phyloP scores from a whole-genome alignment of 768 basidiomycete species.

The Holtermanniella nyarrowii region DNA sequence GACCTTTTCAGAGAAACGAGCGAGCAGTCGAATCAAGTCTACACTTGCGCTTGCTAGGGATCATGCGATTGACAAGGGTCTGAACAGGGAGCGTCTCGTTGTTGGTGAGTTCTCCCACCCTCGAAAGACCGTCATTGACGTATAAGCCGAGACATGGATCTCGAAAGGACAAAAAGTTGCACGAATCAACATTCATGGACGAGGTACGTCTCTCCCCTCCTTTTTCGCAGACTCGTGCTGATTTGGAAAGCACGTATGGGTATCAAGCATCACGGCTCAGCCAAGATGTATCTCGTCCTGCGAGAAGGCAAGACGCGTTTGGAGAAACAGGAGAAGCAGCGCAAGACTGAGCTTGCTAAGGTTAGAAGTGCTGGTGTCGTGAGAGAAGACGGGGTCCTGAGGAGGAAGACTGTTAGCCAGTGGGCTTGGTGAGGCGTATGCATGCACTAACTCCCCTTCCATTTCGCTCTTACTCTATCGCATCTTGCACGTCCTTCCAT shows the following conservation, averaged over 20 bases:
- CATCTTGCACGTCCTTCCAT: too few species aligned
- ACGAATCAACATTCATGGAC: not conserved
- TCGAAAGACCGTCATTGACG: not conserved
- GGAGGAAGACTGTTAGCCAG: slow-evolving; percentile 35
- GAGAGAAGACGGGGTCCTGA: slow-evolving; percentile 52
- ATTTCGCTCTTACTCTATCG: too few species aligned
- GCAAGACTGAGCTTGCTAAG: slow-evolving; percentile 57
- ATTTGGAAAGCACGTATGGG: slow-evolving; percentile 75
- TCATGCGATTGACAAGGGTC: slow-evolving; percentile 70
- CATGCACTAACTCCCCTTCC: not conserved
- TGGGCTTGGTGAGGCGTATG: slow-evolving; percentile 41
- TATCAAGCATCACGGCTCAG: slow-evolving; percentile 62
- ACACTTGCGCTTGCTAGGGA: slow-evolving; percentile 79
- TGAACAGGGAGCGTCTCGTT: slow-evolving; percentile 61
- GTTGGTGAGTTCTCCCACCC: slow-evolving; percentile 55
- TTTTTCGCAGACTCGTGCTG: slow-evolving; percentile 47
- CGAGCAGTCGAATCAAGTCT: slow-evolving; percentile 68
- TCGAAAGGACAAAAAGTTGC: slow-evolving; percentile 57
- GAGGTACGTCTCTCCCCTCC: not conserved
- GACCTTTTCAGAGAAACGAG: slow-evolving; percentile 90
- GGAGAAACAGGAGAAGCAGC: slow-evolving; percentile 55
- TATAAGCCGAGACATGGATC: slow-evolving; percentile 56
- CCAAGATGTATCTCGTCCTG: slow-evolving; percentile 64
- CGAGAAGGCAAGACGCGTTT: slow-evolving; percentile 68
- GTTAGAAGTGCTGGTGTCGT: slow-evolving; percentile 71